Evolutionary conservation across 1,284 basidiomycete species (phyloP).

Genomic region (Trichosporon ovoides): DNA sequence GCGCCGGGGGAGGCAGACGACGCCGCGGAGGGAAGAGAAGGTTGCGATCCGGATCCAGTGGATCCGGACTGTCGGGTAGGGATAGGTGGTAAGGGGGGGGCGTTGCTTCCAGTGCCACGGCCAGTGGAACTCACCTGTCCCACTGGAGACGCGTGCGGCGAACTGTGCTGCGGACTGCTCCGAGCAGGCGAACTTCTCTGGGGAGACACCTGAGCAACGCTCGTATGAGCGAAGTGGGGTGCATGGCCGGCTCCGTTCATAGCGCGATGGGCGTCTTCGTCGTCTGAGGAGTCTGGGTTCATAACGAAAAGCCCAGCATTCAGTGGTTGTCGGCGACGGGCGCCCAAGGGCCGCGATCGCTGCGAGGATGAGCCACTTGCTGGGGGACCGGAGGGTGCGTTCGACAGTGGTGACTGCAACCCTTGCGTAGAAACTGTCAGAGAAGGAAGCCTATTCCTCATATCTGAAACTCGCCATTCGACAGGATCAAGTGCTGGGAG

Average conservation of each 20-base stretch:
- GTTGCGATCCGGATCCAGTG: background rate
- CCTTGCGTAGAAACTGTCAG: background rate
- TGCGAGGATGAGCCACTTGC: background rate
- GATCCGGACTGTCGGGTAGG: background rate
- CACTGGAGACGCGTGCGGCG: background rate
- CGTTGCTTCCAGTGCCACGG: background rate
- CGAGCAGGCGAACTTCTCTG: background rate
- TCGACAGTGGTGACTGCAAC: background rate
- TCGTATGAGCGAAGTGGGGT: background rate
- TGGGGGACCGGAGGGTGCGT: background rate
- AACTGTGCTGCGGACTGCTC: background rate
- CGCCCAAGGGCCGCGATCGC: background rate
- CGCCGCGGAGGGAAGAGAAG: background rate
- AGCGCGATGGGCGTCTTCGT: background rate
- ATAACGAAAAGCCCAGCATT: background rate
- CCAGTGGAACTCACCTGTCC: background rate
- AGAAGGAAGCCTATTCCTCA: background rate
- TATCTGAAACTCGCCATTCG: background rate
- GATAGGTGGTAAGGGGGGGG: background rate
- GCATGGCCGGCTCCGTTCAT: background rate
- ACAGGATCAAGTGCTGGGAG: background rate
- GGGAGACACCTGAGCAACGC: background rate
- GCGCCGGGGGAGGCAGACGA: background rate
- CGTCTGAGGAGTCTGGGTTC: background rate
- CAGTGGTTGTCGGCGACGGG: background rate